These are phyloP conservation scores for Fusarium sp. DNA, from an alignment of 2,329 filamentous ascomycete genomes.

Conservation along the genomic window DNA sequence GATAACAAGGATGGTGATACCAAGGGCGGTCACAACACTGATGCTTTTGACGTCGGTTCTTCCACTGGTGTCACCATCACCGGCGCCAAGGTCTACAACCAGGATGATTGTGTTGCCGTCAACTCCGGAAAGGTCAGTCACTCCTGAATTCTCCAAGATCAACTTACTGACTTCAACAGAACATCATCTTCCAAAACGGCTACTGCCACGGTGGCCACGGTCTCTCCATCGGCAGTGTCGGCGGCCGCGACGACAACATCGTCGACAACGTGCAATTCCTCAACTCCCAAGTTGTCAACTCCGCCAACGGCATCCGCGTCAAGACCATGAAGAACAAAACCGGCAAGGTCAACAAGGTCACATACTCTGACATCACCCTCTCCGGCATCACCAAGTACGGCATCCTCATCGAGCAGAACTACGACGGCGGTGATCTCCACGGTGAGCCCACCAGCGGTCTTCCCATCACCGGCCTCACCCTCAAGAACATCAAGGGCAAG, in stretches of 20 bases:
- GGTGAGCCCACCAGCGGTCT: constrained; percentile 55
- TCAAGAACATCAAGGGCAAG: constrained; percentile 53
- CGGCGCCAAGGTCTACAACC: constrained; percentile 63
- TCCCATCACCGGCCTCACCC: constrained; percentile 57
- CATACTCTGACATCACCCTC: constrained; percentile 54
- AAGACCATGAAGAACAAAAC: constrained; percentile 58
- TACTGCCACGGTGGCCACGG: constrained; percentile 55
- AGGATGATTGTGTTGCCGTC: constrained; percentile 67
- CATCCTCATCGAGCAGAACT: constrained; percentile 53
- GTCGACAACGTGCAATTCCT: constrained; percentile 60
- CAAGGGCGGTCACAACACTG: constrained; percentile 60
- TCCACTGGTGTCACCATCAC: constrained; percentile 59
- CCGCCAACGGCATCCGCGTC: constrained; percentile 59
- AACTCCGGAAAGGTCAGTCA: constrained; percentile 55
- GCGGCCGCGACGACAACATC: constrained; percentile 58
- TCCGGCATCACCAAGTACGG: constrained; percentile 48
- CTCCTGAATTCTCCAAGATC: rapidly evolving
- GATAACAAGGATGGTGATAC: constrained; percentile 50
- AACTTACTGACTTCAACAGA: constrained; percentile 5
- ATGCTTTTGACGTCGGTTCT: constrained; percentile 65
- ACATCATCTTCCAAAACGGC: constrained; percentile 55
- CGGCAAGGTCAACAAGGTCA: constrained; percentile 53
- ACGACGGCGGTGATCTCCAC: constrained; percentile 55
- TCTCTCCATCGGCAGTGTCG: constrained; percentile 54
- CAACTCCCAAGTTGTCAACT: constrained; percentile 57